Base-by-base conservation (phyloP, 768 basidiomycete species). In the Lanmaoa rubissima region DNA sequence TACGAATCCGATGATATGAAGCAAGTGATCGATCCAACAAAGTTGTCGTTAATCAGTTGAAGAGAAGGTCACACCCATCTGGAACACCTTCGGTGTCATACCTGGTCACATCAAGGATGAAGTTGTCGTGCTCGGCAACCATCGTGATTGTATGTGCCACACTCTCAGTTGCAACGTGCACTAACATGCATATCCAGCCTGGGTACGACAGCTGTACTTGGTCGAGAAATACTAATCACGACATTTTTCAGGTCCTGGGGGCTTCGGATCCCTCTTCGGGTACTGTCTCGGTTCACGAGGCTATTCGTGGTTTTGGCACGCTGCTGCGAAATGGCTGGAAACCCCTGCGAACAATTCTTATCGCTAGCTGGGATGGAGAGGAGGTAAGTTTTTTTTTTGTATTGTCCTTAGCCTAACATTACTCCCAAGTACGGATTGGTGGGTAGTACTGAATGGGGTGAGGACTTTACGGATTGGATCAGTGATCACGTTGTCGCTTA, bases 361-460 rank as follows among this genome's bases (percentile, higher is more conserved):
- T 93, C 48, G 87, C 85, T 1, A 87, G 84, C 63, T 93, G 90
- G 91, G 90, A 92, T 65, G 91, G 81, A 1, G 90, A 91, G 67
- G 80, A 85, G 76, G 82, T 81, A 57, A 46, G 72, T 44, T 39
- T n/a, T 43, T 6, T 32, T 45, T 7, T 31, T 11, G 16, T 41
- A 21, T 4, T 28, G 35, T 31, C 21, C n/a, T 51, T 65, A 3
- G 14, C 26, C 47, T 58, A 40, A 57, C 39, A 17, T 48, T 53
- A 17, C 6, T 31, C 8, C 28, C 51, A 75, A 81, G 80, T 81
- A 82, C 52, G 91, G 90, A 24, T 77, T 94, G 43, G 70, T 92
- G 38, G 96, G 96, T 21, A 90, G 87, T 66, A 94, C 92, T 5
- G 96, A 98, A 74, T 97, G 90, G 83, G 93, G 86, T 3, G 96